Base-by-base conservation (phyloP, 306 rosid species). In the Vigna unguiculata region DNA sequence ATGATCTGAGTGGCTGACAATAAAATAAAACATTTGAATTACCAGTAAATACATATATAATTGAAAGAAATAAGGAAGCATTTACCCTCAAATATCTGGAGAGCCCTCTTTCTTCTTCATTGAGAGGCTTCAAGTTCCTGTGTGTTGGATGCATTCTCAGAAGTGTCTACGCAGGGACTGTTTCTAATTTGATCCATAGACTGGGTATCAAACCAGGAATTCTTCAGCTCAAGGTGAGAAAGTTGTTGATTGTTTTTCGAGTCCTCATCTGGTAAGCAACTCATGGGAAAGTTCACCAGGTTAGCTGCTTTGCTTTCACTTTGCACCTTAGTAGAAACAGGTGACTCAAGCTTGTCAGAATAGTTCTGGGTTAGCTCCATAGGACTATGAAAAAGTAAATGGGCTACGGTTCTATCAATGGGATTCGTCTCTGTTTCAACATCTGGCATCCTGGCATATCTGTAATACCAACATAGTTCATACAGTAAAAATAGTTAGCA, bases 391-490 rank as follows among this genome's bases (percentile, higher is more conserved):
- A 96, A 96, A 82, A 96, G 98, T 83, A 96, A 85, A 81, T 88
- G 98, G 72, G 99, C 99, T 79, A 96, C 90, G 13, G 87, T 88
- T 77, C 99, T 86, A 80, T 96, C 98, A 8, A 92, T 85, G 78
- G 97, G 87, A 78, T 96, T 92, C 24, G 99, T 96, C 91, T 91
- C 88, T 47, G 93, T 87, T 84, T 92, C 99, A 38, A 72, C 78
- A 54, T 88, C 88, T 59, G 82, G 83, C 85, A 82, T 78, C 79
- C 83, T 83, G 67, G 84, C 65, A 79, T 80, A 76, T 73, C 88
- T 86, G 83, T 55, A 64, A 81, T 58, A 78, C 25, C 75, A 64
- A 62, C 21, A 79, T 40, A 80, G 80, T 75, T 75, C 72, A 61
- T 48, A 53, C 75, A 51, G 58, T 36, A 41, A 76, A 69, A 74